These are phyloP conservation scores for Nemania sp. DNA, from an alignment of 2,329 filamentous ascomycete species.

Conservation along the genomic window DNA sequence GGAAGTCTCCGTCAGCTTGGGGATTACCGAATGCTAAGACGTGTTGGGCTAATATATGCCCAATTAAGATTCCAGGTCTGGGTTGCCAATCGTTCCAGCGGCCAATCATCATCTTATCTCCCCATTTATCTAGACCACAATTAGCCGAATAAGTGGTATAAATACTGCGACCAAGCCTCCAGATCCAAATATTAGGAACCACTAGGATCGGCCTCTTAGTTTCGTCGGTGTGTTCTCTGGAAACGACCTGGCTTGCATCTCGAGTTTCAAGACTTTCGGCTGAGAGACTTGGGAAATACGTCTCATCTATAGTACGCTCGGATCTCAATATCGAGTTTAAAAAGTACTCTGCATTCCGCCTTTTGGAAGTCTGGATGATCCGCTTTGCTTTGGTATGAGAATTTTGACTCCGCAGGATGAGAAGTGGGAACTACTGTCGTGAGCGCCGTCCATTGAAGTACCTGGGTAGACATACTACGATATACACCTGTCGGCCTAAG, in stretches of 20 bases:
- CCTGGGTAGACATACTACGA: background rate
- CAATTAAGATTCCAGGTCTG: background rate
- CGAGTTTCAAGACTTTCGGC: background rate
- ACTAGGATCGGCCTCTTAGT: constrained; percentile 2
- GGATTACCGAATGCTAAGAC: background rate
- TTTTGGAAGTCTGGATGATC: background rate
- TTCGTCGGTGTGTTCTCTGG: background rate
- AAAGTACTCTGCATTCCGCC: no score
- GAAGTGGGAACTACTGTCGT: constrained; percentile 2
- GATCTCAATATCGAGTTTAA: background rate
- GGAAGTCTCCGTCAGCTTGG: background rate
- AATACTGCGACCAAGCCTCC: constrained; percentile 1
- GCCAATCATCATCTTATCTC: no score
- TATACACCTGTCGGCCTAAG: background rate
- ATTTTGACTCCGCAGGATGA: background rate
- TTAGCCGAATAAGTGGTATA: constrained; percentile 1
- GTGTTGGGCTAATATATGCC: background rate
- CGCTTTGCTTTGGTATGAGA: background rate
- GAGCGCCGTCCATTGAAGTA: background rate
- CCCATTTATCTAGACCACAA: no score
- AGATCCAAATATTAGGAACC: constrained; percentile 12
- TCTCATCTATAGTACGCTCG: constrained; percentile 20
- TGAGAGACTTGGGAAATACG: constrained; percentile 16
- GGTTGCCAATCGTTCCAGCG: no score
- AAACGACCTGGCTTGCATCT: constrained; percentile 12